Base-by-base conservation (phyloP, 2,329 filamentous ascomycete genomes). In the Pseudofabraea citricarpa region DNA sequence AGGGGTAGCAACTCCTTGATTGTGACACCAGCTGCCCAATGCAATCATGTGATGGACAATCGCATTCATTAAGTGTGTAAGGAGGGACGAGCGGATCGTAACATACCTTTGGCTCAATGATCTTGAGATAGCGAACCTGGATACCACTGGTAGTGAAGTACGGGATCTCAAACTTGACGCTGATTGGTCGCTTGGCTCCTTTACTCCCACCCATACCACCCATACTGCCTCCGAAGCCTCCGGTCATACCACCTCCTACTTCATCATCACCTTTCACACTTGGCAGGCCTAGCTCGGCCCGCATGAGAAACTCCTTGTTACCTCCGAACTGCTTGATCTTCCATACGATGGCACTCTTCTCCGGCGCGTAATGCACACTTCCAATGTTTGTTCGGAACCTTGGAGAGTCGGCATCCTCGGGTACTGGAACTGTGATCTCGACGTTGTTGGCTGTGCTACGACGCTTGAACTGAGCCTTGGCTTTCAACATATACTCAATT, bases 251-350 rank as follows among this genome's bases (percentile, higher is more conserved):
- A 50, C 91, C 91, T 31, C 91, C 91, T 58, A 88, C 87, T 67
- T 97, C 91, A 59, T 97, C 91, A 55, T 97, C 91, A 40, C 91
- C 91, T 52, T 93, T 84, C 16, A 98, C 93, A 46, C 88, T 95
- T 0, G 93, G 93, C 33, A 98, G 72, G 39, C 93, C 93, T 10
- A 98, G 76, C 70, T 98, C 93, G 15, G 93, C 93, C 44, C 93
- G 86, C 93, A 98, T 98, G 56, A 98, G 74, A 60, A 98, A 98
- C 63, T 98, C 93, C 69, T 98, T 98, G 56, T 84, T 82, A n/a
- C 93, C 93, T 35, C 93, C 93, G 66, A 98, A 98, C 61, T 98
- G 93, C 74, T 98, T 98, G 66, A 98, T 98, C 74, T 98, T 98
- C 93, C 93, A 98, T 40, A 98, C 87, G 56, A 98, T 98, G 46